These are phyloP conservation scores for Picocystis sp. DNA, from an alignment of 163 green algal genomes.

Conservation along the genomic window DNA sequence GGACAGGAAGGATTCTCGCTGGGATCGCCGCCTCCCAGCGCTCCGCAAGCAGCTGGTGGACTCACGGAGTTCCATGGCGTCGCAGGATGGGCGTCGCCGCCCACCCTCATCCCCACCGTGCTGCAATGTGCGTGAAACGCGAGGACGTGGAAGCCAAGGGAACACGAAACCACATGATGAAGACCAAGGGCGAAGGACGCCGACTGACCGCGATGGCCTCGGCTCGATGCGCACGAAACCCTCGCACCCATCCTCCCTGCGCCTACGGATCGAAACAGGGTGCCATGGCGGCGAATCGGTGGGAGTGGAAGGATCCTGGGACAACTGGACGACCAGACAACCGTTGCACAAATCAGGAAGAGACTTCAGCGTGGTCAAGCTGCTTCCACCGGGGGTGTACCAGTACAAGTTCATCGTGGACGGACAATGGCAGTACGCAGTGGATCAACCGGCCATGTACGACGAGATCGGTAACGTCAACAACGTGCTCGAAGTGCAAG, in stretches of 20 bases:
- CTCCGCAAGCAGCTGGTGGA: slow-evolving; percentile 2
- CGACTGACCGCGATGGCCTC: no score
- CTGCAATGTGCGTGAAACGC: slow-evolving; percentile 8
- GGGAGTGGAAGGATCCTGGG: slow-evolving; percentile 77
- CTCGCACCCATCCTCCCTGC: no score
- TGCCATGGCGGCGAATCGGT: slow-evolving; percentile 63
- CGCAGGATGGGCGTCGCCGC: background rate
- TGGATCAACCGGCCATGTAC: slow-evolving; percentile 81
- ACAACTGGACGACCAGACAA: slow-evolving; percentile 71
- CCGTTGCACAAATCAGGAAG: slow-evolving; percentile 56
- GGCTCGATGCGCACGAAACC: no score
- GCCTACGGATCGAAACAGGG: slow-evolving; percentile 26
- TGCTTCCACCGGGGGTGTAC: slow-evolving; percentile 83
- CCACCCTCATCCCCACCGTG: slow-evolving; percentile 2
- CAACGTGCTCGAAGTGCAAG: slow-evolving; percentile 89
- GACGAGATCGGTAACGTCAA: slow-evolving; percentile 95
- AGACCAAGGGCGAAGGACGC: no score
- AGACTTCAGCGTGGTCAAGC: slow-evolving; percentile 85
- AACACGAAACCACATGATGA: no score
- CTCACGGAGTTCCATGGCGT: slow-evolving; percentile 5
- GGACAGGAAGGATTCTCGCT: background rate
- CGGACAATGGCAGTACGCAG: slow-evolving; percentile 80
- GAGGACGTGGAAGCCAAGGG: background rate
- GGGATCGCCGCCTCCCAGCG: background rate
- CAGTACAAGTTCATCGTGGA: slow-evolving; percentile 53